Base-by-base conservation (phyloP, 257 asterid species). In the Primulina tabacum region DNA sequence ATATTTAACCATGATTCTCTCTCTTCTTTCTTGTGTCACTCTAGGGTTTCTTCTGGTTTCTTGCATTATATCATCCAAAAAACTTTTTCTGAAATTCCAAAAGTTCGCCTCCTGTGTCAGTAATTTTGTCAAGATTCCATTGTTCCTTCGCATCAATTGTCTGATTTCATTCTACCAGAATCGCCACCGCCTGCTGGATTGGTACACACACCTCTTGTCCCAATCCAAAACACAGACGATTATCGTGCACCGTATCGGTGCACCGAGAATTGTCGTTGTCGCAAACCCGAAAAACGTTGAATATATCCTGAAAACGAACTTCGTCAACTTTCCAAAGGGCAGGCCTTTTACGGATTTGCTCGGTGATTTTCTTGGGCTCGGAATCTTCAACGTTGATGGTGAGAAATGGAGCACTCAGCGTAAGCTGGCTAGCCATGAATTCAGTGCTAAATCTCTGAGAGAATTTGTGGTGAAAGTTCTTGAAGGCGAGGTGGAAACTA, bases 341-440 rank as follows among this genome's bases (percentile, higher is more conserved):
- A 77, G 78, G 17, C 83, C 85, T 0, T 88, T 86, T 34, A 80
- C 86, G 0, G 82, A 81, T 0, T 28, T 82, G 12, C 78, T 86
- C 9, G 87, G 89, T 0, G 92, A 88, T 28, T 86, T 88, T 73
- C 80, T 88, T 1, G 92, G 95, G 0, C 38, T 71, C n/a, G 95
- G 90, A n/a, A 86, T 86, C 1, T 86, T 88, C 78, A 88, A 86
- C 73, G 85, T 76, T 0, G 95, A 88, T 29, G 92, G 90, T 0
- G 85, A 86, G 20, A 57, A 30, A 63, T 88, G 95, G 95, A 76
- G 77, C 76, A 4, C 34, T 20, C 95, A 88, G 81, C 79, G 95
- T 50, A 88, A 88, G 83, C 32, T 86, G 7, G 87, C 90, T 0
- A 84, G 88, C 80, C 87, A 86, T 20, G 92, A 77, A 79, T 86